Conservation (phyloP, 2,329 filamentous ascomycete genomes). For the Ceratocystis variospora region DNA sequence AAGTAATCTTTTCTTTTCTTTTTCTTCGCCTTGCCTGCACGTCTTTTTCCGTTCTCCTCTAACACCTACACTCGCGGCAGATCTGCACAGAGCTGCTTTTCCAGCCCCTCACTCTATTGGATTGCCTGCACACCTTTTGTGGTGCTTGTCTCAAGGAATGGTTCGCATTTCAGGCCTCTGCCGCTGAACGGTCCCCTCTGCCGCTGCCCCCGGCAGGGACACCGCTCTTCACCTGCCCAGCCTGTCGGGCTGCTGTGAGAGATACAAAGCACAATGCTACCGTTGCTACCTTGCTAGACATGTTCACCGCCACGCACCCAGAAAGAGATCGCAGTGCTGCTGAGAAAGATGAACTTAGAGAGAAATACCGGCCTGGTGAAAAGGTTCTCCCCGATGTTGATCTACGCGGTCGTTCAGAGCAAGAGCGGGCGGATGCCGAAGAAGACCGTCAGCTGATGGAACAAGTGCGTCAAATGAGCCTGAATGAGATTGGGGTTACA, state of each 20-base stretch:
- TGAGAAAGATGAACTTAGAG: constrained; percentile 64
- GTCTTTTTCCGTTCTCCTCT: neutral
- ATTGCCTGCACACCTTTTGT: constrained; percentile 93
- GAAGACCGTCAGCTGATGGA: constrained; percentile 58
- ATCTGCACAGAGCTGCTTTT: constrained; percentile 95
- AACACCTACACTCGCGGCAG: constrained; percentile 32
- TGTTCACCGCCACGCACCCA: constrained; percentile 71
- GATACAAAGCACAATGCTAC: constrained; percentile 83
- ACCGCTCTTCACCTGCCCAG: constrained; percentile 69
- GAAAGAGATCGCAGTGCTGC: constrained; percentile 52
- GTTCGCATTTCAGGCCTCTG: constrained; percentile 67
- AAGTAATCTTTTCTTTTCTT: constrained; percentile 32
- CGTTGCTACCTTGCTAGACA: constrained; percentile 77
- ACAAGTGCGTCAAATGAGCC: constrained; percentile 58
- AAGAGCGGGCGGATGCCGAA: constrained; percentile 43
- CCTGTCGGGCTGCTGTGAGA: constrained; percentile 75
- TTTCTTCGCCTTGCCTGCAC: neutral
- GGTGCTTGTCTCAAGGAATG: constrained; percentile 91
- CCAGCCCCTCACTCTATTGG: constrained; percentile 78
- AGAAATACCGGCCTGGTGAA: constrained; percentile 69
- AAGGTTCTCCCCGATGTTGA: constrained; percentile 54
- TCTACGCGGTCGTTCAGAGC: constrained; percentile 33
- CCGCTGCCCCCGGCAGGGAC: constrained; percentile 34
- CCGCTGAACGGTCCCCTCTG: constrained; percentile 38
- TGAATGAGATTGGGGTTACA: constrained; percentile 50